These are phyloP conservation scores for Nicotiana knightiana DNA, from an alignment of 257 asterid genomes.

Conservation along the genomic window DNA sequence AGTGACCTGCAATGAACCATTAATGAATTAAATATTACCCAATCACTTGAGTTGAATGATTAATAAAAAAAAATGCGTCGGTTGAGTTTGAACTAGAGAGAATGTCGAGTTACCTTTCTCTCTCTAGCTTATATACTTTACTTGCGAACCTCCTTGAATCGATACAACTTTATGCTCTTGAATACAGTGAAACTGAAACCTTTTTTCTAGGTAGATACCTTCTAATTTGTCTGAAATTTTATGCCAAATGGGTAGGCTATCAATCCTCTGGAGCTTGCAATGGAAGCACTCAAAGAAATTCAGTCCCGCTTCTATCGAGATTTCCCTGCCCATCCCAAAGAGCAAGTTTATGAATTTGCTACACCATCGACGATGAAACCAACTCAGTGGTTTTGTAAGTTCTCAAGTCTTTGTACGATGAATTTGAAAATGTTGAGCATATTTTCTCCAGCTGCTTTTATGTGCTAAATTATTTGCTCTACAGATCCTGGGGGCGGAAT, in stretches of 20 bases:
- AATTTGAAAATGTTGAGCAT: constrained; percentile 1
- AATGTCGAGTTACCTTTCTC: neutral
- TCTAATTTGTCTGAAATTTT: neutral
- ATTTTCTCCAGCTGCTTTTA: constrained; percentile 5
- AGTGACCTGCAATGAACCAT: neutral
- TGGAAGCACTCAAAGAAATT: constrained; percentile 87
- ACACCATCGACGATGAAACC: constrained; percentile 99
- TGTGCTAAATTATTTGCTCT: constrained; percentile 5
- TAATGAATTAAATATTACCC: neutral
- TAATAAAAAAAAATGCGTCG: neutral
- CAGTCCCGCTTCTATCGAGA: constrained; percentile 70
- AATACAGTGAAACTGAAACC: neutral
- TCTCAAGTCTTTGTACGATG: constrained; percentile 9
- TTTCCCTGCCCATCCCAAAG: constrained; percentile 85
- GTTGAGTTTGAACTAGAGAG: neutral
- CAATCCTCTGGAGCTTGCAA: constrained; percentile 89
- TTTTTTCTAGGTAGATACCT: neutral
- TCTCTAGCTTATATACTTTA: neutral
- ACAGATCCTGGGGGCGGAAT: constrained; percentile 99
- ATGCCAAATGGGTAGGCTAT: constrained; percentile 51
- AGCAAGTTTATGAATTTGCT: constrained; percentile 75
- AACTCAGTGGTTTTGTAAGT: constrained; percentile 93
- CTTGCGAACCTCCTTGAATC: neutral
- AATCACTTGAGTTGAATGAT: neutral
- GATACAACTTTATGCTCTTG: neutral